A percentile compares a stretch with the other conserved stretches of the same genome.
Conservation (phyloP, 176 grass and related monocot species). For the Thinopyrum elongatum region DNA sequence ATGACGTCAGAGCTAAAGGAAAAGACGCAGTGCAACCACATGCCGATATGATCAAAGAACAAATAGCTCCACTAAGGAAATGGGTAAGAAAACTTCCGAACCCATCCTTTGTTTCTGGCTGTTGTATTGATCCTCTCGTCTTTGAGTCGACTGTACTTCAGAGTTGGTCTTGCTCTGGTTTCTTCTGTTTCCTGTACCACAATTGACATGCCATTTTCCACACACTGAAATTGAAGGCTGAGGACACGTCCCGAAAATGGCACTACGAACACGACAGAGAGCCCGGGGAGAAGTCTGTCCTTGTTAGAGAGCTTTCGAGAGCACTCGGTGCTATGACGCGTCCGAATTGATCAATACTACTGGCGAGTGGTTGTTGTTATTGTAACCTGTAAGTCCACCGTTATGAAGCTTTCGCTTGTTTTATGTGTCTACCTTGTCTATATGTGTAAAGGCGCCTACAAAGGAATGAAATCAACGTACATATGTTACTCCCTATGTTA, state of each 20-base stretch:
- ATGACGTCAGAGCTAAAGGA: conserved; percentile 69
- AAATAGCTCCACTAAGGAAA: conserved; percentile 65
- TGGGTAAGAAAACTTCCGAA: conserved; percentile 52
- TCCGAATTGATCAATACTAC: conserved; percentile 42
- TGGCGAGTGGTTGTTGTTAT: background rate
- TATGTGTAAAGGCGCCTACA: background rate
- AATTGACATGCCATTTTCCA: conserved; percentile 9
- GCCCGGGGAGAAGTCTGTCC: conserved; percentile 52
- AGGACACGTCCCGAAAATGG: conserved; percentile 66
- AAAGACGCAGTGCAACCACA: conserved; percentile 61
- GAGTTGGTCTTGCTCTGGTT: background rate
- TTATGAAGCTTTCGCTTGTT: background rate
- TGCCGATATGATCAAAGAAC: conserved; percentile 72
- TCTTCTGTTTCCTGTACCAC: background rate
- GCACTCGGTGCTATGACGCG: conserved; percentile 46
- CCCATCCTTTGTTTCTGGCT: too few relatives aligned
- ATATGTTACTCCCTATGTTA: background rate
- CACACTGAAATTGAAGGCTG: conserved; percentile 42
- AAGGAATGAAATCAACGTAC: background rate
- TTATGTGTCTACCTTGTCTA: background rate
- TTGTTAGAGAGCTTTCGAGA: conserved; percentile 67
- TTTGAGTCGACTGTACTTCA: background rate
- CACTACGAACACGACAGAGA: conserved; percentile 46
- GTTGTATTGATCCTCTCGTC: background rate
- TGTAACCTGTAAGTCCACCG: background rate